Evolutionary conservation across 371 early-diverging fungal genomes (phyloP), one percentile per base, ranked within the genome.

Genomic region (Zopfochytrium polystomum): DNA sequence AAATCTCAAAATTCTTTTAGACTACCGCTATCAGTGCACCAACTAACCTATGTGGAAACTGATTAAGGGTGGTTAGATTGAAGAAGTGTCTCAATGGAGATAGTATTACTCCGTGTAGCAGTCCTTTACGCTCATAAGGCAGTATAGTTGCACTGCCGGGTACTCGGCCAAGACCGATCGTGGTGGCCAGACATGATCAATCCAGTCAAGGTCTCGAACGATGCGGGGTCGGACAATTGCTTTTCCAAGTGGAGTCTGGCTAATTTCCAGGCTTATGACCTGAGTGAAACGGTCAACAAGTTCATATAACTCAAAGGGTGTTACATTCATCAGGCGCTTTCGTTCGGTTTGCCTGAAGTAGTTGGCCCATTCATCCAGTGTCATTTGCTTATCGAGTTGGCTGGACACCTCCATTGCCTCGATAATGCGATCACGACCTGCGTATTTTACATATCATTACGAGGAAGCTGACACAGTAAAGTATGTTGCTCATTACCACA

Each of bases 221-320:
- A 91, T 74, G 18, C 66, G 73, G 20, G 95, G 95, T 20, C 92
- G 79, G 11, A 62, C 65, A 13, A 93, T 81, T 35, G 69, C 65
- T 11, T 79, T 63, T 2, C 80, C 90, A 18, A 95, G 80, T 23
- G 78, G 66, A 1, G 91, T 87, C 2, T 80, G 83, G 20, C 87
- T 82, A 42, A 95, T 83, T 67, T 95, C 95, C 3, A 95, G 74
- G 59, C 89, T 90, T 50, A 92, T 92, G 53, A 91, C 90, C 75
- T 73, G 46, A 35, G 9, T 3, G 20, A 23, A 34, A 50, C 26
- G 29, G 42, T 20, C 30, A 30, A 1, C 23, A 34, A 50, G 33
- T 20, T 5, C 20, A 2, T 7, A 18, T 32, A 11, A n/a, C n/a
- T 31, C 20, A 27, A 46, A 1, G n/a, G n/a, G 44, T 33, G 58